phyloP scores from a whole-genome alignment of 1,284 basidiomycete genomes.

The Ceratobasidium sp. region DNA sequence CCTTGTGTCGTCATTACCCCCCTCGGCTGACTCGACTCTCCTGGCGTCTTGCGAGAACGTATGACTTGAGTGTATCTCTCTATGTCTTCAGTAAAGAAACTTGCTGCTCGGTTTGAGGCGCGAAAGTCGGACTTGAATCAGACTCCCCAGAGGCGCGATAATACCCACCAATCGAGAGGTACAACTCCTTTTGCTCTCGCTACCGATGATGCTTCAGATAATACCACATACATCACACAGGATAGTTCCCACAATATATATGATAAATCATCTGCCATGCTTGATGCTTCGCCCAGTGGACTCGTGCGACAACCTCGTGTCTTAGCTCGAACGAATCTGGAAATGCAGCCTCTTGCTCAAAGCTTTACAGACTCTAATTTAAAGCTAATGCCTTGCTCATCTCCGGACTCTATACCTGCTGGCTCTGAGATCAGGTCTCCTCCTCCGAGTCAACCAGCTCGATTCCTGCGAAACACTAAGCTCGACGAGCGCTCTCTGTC shows the following conservation, averaged over 20 bases:
- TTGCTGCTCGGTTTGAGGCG: slow-evolving; percentile 8
- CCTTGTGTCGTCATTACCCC: slow-evolving; percentile 4
- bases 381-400: too few species aligned
- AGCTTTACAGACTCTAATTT: not conserved
- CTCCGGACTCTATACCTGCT: not conserved
- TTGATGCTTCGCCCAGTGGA: not conserved
- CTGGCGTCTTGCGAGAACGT: not conserved
- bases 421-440: not conserved
- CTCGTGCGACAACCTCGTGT: not conserved
- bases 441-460: slow-evolving; percentile 27
- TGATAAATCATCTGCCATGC: not conserved
- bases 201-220: not conserved
- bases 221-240: not conserved
- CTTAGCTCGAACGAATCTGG: not conserved
- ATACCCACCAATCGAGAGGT: not conserved
- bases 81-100: slow-evolving; percentile 9
- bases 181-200: slow-evolving; percentile 1
- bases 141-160: not conserved
- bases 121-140: not conserved
- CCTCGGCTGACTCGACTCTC: not conserved
- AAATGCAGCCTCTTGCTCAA: slow-evolving; percentile 13
- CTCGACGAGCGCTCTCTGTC: not conserved
- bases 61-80: not conserved
- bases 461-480: slow-evolving; percentile 6
- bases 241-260: not conserved